Evolutionary conservation across 2,329 filamentous ascomycete genomes (phyloP), one percentile per base, ranked within the genome.

Genomic region (Claviceps monticola): DNA sequence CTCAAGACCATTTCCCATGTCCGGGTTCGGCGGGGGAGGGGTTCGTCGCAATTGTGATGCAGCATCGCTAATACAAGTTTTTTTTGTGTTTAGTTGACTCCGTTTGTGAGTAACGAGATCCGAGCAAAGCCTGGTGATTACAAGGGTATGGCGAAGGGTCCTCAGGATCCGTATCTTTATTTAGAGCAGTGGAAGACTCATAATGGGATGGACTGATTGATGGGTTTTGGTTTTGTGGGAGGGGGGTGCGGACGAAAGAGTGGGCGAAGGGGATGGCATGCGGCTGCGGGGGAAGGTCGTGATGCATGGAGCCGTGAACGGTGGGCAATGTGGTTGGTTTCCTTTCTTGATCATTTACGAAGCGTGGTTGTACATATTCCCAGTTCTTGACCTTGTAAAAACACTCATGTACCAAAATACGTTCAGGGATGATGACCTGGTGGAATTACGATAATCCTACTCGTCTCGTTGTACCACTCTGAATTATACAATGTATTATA

Each of bases 31-130:
- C 9, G 29, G 9, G 11, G 9, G 29, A 34, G 9, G 29, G 29
- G 9, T 34, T 34, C 29, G 29, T 34, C 29, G 9, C 29, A 34
- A 11, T 4, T 11, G 2, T n/a, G n/a, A 14, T 2, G 19, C 16
- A 6, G 41, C 19, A 34, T 34, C 41, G 5, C 60, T 63, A 53
- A 64, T 49, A 6, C 41, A 29, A 34, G 16, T 8, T 34, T 51
- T 53, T 23, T n/a, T 5, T 16, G 2, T 14, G 23, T 49, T 34
- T 48, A 93, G 87, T 77, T 94, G 62, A 88, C 83, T 2, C 88
- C 88, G 1, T 94, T 91, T 60, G 84, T 93, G 49, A 80, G 81
- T 53, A 72, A 72, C 48, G 76, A 75, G 55, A 72, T 88, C 52
- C 68, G 73, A 56, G 67, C 70, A 41, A 64, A 70, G 21, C 70